Conservation (phyloP, 805 yeast genomes). For the Lipomyces japonicus region DNA sequence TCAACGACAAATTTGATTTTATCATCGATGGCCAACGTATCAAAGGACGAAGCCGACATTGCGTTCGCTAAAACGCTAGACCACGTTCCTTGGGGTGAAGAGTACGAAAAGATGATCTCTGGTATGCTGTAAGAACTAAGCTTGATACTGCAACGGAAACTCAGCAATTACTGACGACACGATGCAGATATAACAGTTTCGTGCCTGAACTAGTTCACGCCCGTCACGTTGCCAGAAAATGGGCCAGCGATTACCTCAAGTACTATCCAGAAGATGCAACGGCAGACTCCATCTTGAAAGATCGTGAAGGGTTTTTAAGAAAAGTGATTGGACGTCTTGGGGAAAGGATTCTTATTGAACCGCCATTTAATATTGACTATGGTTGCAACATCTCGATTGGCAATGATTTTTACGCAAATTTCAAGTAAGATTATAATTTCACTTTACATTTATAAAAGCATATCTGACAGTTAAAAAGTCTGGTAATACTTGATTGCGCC, state of each 20-base stretch:
- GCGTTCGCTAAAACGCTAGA: conserved; percentile 9
- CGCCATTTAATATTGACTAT: conserved; percentile 62
- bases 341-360: conserved; percentile 46
- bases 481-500: conserved; percentile 56
- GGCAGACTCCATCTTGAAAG: conserved; percentile 36
- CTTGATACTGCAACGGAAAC: neutral
- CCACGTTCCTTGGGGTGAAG: conserved; percentile 30
- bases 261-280: conserved; percentile 31
- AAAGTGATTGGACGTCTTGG: conserved; percentile 51
- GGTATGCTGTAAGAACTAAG: conserved; percentile 38
- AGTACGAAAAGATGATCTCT: conserved; percentile 56
- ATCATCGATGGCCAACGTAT: conserved; percentile 3
- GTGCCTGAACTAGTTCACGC: conserved; percentile 34
- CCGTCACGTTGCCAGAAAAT: conserved; percentile 34
- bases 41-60: conserved; percentile 4
- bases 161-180: neutral
- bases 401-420: conserved; percentile 56
- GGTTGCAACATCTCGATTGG: conserved; percentile 62
- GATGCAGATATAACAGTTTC: conserved; percentile 38
- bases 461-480: conserved; percentile 4
- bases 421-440: conserved; percentile 32
- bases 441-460: neutral
- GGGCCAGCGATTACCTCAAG: conserved; percentile 34
- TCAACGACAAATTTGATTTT: no score
- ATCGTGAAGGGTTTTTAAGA: conserved; percentile 41